A percentile compares a stretch with the other conserved stretches of the same genome.
phyloP scores from a whole-genome alignment of 164 flowering plant genomes.

The Vitis amurensis region DNA sequence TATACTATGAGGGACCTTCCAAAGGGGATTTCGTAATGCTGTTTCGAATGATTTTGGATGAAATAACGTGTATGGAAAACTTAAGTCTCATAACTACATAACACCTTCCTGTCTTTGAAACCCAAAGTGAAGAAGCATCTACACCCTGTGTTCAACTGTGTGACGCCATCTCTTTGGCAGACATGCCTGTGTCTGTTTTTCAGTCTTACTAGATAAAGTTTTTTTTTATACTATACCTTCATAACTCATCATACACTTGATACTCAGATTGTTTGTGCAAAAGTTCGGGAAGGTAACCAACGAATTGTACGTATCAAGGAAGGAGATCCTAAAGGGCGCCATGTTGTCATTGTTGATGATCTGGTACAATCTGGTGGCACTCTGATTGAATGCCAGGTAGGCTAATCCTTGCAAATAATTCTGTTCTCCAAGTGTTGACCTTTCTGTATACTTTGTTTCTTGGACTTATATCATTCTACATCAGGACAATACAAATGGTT shows the following conservation, averaged over 20 bases:
- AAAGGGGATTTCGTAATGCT: not conserved
- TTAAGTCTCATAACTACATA: not conserved
- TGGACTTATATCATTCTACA: not conserved
- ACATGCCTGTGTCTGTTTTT: not conserved
- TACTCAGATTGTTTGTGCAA: slow-evolving; percentile 83
- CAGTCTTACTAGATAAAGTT: not conserved
- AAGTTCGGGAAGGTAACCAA: slow-evolving; percentile 94
- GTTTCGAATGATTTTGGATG: not conserved
- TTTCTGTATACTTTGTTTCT: not conserved
- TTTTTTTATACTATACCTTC: not conserved
- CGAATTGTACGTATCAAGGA: slow-evolving; percentile 92
- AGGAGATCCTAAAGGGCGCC: slow-evolving; percentile 90
- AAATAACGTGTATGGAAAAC: not conserved
- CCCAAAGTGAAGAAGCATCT: too few species aligned
- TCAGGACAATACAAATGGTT: not conserved
- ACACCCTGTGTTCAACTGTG: too few species aligned
- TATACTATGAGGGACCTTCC: not conserved
- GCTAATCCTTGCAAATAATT: not conserved
- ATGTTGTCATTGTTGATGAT: slow-evolving; percentile 98
- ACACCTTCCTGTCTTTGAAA: not conserved
- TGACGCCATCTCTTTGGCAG: not conserved
- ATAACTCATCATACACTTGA: slow-evolving; percentile 11
- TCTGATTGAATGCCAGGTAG: slow-evolving; percentile 93
- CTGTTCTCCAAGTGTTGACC: not conserved
- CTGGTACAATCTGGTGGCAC: slow-evolving; percentile 98